Conservation (phyloP, 1,139 yeast genomes). For the Scheffersomyces illinoinensis region DNA sequence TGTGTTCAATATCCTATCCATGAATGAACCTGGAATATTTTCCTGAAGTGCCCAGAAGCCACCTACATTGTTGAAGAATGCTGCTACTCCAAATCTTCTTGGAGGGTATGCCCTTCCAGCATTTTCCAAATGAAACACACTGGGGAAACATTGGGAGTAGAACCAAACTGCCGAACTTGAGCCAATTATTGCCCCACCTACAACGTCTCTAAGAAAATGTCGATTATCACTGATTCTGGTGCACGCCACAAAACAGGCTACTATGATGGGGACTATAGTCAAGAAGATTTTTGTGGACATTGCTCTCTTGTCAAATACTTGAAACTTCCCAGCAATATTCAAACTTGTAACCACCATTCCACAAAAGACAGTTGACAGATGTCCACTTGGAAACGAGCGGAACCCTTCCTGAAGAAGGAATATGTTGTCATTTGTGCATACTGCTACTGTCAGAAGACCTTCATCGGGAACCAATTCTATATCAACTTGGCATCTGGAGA, state of each 20-base stretch:
- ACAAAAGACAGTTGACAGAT: constrained; percentile 48
- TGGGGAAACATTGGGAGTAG: constrained; percentile 45
- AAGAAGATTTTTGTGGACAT: constrained; percentile 35
- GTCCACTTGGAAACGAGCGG: constrained; percentile 55
- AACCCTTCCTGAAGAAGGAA: constrained; percentile 46
- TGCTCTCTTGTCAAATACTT: constrained; percentile 38
- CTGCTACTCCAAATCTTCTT: constrained; percentile 35
- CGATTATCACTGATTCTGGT: constrained; percentile 52
- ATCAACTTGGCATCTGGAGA: constrained; percentile 42
- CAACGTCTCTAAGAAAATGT: constrained; percentile 45
- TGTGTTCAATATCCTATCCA: constrained; percentile 16
- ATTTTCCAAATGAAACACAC: constrained; percentile 28
- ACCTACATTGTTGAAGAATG: constrained; percentile 25
- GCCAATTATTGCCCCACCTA: constrained; percentile 45
- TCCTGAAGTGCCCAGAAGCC: constrained; percentile 37
- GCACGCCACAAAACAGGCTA: constrained; percentile 40
- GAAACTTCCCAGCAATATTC: constrained; percentile 37
- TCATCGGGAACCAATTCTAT: constrained; percentile 13
- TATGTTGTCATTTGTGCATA: constrained; percentile 32
- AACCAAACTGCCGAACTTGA: constrained; percentile 29
- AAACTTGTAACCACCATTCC: constrained; percentile 40
- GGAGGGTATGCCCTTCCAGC: constrained; percentile 48
- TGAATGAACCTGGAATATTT: constrained; percentile 18
- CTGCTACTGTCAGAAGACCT: constrained; percentile 29
- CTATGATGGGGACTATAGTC: constrained; percentile 34